These are phyloP conservation scores for Rostrohypoxylon terebratum DNA, from an alignment of 495 filamentous ascomycete species.

Conservation along the genomic window DNA sequence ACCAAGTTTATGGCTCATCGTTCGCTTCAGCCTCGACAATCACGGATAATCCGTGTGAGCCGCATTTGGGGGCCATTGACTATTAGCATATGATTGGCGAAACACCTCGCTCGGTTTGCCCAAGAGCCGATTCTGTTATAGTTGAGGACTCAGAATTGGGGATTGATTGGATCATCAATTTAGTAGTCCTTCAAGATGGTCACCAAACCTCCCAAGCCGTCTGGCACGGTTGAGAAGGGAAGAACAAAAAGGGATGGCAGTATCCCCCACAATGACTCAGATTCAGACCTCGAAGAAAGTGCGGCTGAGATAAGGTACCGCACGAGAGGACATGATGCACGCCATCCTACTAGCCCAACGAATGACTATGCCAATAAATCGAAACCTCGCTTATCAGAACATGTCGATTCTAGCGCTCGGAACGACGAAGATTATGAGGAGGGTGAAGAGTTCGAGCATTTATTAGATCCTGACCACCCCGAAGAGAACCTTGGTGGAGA, in stretches of 20 bases:
- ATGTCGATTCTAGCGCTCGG: conserved; percentile 45
- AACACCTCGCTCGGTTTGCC: not conserved
- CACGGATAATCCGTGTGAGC: conserved; percentile 23
- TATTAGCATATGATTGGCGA: conserved; percentile 12
- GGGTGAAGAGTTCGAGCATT: conserved; percentile 58
- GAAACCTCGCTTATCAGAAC: conserved; percentile 51
- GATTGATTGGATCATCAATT: not conserved
- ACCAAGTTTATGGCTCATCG: conserved; percentile 22
- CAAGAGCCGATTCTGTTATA: not conserved
- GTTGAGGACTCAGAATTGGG: not conserved
- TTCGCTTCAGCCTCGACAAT: conserved; percentile 2
- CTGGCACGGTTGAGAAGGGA: conserved; percentile 41
- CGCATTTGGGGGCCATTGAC: not conserved
- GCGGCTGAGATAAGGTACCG: conserved; percentile 43
- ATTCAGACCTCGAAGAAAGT: conserved; percentile 47
- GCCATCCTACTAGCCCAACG: conserved; percentile 20
- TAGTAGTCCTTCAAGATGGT: conserved; percentile 7
- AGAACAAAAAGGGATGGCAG: conserved; percentile 42
- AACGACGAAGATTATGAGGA: conserved; percentile 51
- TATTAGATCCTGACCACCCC: conserved; percentile 64
- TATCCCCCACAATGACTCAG: conserved; percentile 47
- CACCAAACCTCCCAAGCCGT: conserved; percentile 24
- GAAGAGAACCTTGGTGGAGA: conserved; percentile 39
- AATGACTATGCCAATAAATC: conserved; percentile 49
- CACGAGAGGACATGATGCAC: conserved; percentile 30